phyloP scores from a whole-genome alignment of 2,329 filamentous ascomycete species.

The Aureobasidium sp. region DNA sequence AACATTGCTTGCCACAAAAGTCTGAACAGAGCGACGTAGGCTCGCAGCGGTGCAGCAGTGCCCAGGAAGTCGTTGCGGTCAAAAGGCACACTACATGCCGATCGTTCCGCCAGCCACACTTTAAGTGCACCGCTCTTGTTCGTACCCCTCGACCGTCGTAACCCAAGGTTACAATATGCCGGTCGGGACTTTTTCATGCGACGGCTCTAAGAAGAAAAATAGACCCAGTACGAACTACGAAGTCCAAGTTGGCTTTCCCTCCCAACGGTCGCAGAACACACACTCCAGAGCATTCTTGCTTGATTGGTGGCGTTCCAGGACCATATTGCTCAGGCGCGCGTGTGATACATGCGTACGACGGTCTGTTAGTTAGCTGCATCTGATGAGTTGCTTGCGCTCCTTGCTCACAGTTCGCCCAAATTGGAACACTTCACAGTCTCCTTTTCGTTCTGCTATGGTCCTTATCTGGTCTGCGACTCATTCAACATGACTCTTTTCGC shows the following conservation, averaged over 20 bases:
- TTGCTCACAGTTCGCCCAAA: not conserved
- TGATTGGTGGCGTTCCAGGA: slow-evolving; percentile 1
- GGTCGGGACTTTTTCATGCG: slow-evolving; percentile 10
- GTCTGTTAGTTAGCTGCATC: not conserved
- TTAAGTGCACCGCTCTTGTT: slow-evolving; percentile 5
- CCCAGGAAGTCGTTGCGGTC: slow-evolving; percentile 7
- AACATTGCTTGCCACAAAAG: not conserved
- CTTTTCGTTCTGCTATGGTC: not conserved
- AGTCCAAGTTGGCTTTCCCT: not conserved
- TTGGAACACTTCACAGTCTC: not conserved
- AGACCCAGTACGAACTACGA: not conserved
- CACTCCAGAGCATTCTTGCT: not conserved
- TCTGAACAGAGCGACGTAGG: not conserved
- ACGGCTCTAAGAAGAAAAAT: not conserved
- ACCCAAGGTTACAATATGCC: slow-evolving; percentile 2
- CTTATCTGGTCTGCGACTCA: slow-evolving; percentile 2
- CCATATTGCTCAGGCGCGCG: not conserved
- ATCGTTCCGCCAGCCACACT: slow-evolving; percentile 10
- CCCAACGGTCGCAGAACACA: not conserved
- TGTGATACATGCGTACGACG: slow-evolving; percentile 3
- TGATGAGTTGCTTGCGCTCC: not conserved
- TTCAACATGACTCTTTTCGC: not conserved
- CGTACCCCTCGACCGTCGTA: not conserved
- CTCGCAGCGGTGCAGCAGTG: too few species aligned
- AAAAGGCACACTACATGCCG: slow-evolving; percentile 9